Base-by-base conservation (phyloP, 495 filamentous ascomycete species). In the Neurospora cerealis region DNA sequence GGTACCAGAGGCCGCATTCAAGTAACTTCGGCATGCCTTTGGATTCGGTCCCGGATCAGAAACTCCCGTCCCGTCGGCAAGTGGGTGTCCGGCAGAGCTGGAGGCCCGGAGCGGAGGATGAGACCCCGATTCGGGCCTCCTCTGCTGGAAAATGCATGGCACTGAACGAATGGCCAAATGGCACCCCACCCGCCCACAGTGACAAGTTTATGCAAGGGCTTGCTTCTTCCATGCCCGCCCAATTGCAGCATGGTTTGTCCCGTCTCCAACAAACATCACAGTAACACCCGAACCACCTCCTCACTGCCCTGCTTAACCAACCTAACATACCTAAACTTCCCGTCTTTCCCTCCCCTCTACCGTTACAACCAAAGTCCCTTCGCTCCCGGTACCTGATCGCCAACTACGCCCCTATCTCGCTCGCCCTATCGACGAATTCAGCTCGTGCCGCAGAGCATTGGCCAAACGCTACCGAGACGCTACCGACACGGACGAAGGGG, bases 191-290 rank as follows among this genome's bases (percentile, higher is more conserved):
- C 48, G 24, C 48, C 46, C 48, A 60, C 48, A 60, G 48, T 32
- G 48, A 62, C 48, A 32, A 62, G 24, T 62, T 62, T 62, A 71
- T 71, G 72, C 72, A 70, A 70, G 40, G 40, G 73, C 69, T 48
- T 48, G 44, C 44, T 48, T 48, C 44, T 48, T 48, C 24, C 24
- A 60, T 32, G 24, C 24, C 48, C 48, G 48, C 48, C 54, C 54
- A 62, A 62, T 32, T 60, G 32, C 24, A 32, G 54, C 24, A 62
- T 60, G 24, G 4, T 62, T 62, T 15, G 48, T 5, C 48, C 48
- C 4, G 24, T 60, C 21, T 62, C 24, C 54, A 28, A 54, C 46
- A 60, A 17, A 62, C 54, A 62, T 62, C 24, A 62, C 54, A 62
- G 24, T 62, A 62, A 62, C 24, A 62, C 24, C 48, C 5, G 48